Percentiles rank a stretch among this genome's conserved stretches.
Evolutionary conservation across 169 alveolate genomes (phyloP).

Genomic region (Haemoproteus tartakovskyi): DNA sequence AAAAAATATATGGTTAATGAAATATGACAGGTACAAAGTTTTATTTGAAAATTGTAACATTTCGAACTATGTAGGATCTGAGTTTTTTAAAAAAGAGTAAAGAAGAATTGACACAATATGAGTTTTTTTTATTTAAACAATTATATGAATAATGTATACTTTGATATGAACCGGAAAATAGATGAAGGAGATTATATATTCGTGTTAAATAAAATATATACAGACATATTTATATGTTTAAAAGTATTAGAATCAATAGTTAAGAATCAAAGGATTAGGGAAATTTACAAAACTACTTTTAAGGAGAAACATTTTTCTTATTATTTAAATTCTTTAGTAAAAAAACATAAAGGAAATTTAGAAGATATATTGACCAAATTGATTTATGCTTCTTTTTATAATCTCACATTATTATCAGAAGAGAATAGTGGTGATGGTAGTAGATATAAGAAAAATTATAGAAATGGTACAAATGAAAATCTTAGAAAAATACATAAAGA

Average conservation of each 20-base stretch:
- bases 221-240: constrained; percentile 55
- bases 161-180: constrained; percentile 46
- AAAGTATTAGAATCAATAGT: constrained; percentile 27
- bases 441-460: constrained; percentile 7
- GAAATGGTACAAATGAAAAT: too few relatives aligned
- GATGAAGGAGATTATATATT: constrained; percentile 39
- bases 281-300: constrained; percentile 29
- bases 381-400: constrained; percentile 27
- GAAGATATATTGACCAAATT: constrained; percentile 19
- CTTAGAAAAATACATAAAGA: too few relatives aligned
- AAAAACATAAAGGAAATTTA: constrained; percentile 41
- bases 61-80: not conserved
- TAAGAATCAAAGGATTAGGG: constrained; percentile 25
- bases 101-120: constrained; percentile 39
- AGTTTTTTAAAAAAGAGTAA: constrained; percentile 29
- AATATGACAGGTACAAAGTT: constrained; percentile 42
- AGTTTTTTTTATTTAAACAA: constrained; percentile 57
- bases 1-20: constrained; percentile 41
- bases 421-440: too few relatives aligned
- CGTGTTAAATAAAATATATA: constrained; percentile 41
- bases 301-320: constrained; percentile 4
- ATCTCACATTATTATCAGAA: too few relatives aligned
- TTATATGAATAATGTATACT: constrained; percentile 36
- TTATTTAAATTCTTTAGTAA: constrained; percentile 22
- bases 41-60: constrained; percentile 17